Evolutionary conservation across 2,329 filamentous ascomycete species (phyloP).

Genomic region (Fusarium sp.): DNA sequence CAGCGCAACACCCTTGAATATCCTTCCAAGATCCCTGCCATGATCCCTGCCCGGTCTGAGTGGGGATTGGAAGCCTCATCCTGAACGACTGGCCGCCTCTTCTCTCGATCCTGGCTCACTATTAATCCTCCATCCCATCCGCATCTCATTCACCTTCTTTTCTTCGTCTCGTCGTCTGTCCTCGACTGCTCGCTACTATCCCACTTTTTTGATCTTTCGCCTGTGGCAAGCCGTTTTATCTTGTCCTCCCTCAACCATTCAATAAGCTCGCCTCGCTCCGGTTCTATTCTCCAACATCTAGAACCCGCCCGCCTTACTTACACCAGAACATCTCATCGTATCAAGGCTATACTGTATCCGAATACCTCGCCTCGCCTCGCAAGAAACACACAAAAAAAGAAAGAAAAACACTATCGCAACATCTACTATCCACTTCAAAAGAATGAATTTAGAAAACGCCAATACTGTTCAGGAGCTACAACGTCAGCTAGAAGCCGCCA

Average conservation of each 20-base stretch:
- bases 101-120: slow-evolving; percentile 39
- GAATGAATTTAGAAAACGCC: slow-evolving; percentile 39
- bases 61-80: slow-evolving; percentile 42
- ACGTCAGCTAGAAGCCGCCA: slow-evolving; percentile 36
- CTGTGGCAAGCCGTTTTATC: slow-evolving; percentile 18
- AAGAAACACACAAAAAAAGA: not conserved
- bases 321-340: slow-evolving; percentile 8
- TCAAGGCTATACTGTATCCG: slow-evolving; percentile 23
- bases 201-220: slow-evolving; percentile 33
- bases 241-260: slow-evolving; percentile 8
- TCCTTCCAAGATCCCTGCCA: slow-evolving; percentile 26
- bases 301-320: slow-evolving; percentile 29
- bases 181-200: slow-evolving; percentile 29
- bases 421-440: slow-evolving; percentile 18
- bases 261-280: slow-evolving; percentile 17
- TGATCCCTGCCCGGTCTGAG: slow-evolving; percentile 17
- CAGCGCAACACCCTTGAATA: slow-evolving; percentile 30
- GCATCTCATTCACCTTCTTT: slow-evolving; percentile 29
- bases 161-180: slow-evolving; percentile 38
- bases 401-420: not conserved
- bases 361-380: slow-evolving; percentile 2
- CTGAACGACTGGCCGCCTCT: slow-evolving; percentile 40
- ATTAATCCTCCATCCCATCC: slow-evolving; percentile 42
- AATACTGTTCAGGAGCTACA: slow-evolving; percentile 38
- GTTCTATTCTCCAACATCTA: not conserved